Evolutionary conservation across 225 moss, liverwort and hornwort genomes (phyloP), one percentile per base, ranked within the genome.

Genomic region (Takakia lepidozioides): DNA sequence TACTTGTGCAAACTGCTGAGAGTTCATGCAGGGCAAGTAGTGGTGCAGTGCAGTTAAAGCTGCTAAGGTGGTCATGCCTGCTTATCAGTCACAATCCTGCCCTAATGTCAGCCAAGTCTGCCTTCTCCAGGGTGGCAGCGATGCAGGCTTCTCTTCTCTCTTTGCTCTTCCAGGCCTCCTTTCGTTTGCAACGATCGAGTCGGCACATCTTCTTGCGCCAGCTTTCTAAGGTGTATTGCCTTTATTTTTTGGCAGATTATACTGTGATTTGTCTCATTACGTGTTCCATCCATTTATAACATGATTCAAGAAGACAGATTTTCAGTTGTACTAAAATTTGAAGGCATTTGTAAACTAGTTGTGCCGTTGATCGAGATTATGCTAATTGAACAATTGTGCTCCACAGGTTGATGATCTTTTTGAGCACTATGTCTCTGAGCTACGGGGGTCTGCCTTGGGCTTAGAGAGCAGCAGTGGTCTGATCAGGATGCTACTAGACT

Each of bases 31-130:
- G 65, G 59, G 60, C 61, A 46, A 67, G 82, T 54, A 73, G 73
- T 55, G 64, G 78, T 54, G 69, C 78, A 28, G 79, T 85, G 46
- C 71, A 80, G 32, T 76, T 91, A 20, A 91, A 87, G 72, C 72
- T 88, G 47, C 76, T 91, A 26, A 83, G 87, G 76, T 98, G 98
- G 91, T 87, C 98, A 45, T 87, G 78, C 55, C 58, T 98, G 48
- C 83, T 98, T 54, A 57, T 91, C 46, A 52, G 60, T 38, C 71
- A 69, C 48, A 81, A 74, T 66, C 83, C 87, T 52, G 54, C 75
- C 40, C 60, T 98, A 41, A 72, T 87, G 25, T 85, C 85, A 64
- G 79, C 87, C 27, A 98, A 81, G 63, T 64, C 63, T 49, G 87
- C 91, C 49, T 87, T 87, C 59, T 49, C 67, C 45, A 85, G 85